phyloP scores from a whole-genome alignment of 176 grass and related monocot genomes.

The Avena sativa region DNA sequence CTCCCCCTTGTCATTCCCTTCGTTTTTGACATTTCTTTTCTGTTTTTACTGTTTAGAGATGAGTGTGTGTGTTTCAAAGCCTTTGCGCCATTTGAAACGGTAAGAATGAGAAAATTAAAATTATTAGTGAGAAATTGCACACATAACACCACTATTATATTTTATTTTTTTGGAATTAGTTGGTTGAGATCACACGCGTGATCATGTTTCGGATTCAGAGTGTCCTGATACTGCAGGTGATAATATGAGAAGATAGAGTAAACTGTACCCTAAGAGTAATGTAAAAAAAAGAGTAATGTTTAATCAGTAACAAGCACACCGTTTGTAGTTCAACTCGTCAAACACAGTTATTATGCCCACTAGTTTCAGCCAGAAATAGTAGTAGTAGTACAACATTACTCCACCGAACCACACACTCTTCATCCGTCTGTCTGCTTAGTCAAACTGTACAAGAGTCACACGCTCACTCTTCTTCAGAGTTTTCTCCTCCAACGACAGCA shows the following conservation, averaged over 20 bases:
- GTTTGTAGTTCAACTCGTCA: not conserved
- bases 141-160: not conserved
- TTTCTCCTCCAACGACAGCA: slow-evolving; percentile 23
- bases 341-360: slow-evolving; percentile 22
- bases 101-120: not conserved
- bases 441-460: slow-evolving; percentile 50
- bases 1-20: not conserved
- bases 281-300: not conserved
- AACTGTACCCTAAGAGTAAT: not conserved
- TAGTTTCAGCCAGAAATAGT: slow-evolving; percentile 19
- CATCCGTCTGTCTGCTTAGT: slow-evolving; percentile 39
- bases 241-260: not conserved
- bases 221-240: not conserved
- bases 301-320: not conserved
- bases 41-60: not conserved
- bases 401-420: slow-evolving; percentile 20
- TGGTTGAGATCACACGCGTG: not conserved
- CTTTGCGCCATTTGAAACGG: not conserved
- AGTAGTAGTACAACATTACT: not conserved
- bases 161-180: not conserved
- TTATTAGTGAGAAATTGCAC: not conserved
- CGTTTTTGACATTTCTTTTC: not conserved
- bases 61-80: not conserved
- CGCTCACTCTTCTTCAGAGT: slow-evolving; percentile 11
- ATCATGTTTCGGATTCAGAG: not conserved